Conservation (phyloP, 2,329 filamentous ascomycete species). For the Cladobotryum protrusum region DNA sequence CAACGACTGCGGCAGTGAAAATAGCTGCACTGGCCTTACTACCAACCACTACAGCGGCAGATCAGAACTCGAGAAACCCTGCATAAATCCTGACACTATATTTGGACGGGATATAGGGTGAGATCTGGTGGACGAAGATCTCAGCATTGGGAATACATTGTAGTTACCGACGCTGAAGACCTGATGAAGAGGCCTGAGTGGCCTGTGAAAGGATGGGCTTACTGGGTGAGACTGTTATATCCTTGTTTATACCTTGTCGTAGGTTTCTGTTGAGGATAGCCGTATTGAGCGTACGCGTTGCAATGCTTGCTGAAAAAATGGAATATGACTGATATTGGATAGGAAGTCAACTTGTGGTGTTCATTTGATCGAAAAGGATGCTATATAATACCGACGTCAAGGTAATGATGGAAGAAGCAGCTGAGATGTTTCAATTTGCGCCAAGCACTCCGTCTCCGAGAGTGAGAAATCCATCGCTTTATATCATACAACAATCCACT, state of each 20-base stretch:
- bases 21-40: slow-evolving; percentile 56
- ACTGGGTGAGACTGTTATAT: slow-evolving; percentile 52
- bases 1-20: slow-evolving; percentile 68
- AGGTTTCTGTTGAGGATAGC: slow-evolving; percentile 22
- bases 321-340: slow-evolving; percentile 52
- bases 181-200: slow-evolving; percentile 52
- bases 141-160: slow-evolving; percentile 63
- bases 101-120: slow-evolving; percentile 46
- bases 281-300: background rate
- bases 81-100: slow-evolving; percentile 46
- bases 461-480: too few relatives aligned
- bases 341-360: slow-evolving; percentile 64
- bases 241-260: slow-evolving; percentile 62
- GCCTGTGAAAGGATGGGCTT: slow-evolving; percentile 52
- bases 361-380: slow-evolving; percentile 55
- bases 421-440: too few relatives aligned
- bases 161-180: slow-evolving; percentile 53
- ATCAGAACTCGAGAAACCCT: slow-evolving; percentile 48
- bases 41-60: slow-evolving; percentile 63
- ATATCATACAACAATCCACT: too few relatives aligned
- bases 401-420: slow-evolving; percentile 50
- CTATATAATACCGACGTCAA: slow-evolving; percentile 51
- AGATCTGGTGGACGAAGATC: slow-evolving; percentile 49
- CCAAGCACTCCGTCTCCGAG: too few relatives aligned
- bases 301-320: slow-evolving; percentile 3